Evolutionary conservation across 176 grass and related monocot genomes (phyloP).

Genomic region (Neostapfia colusana): DNA sequence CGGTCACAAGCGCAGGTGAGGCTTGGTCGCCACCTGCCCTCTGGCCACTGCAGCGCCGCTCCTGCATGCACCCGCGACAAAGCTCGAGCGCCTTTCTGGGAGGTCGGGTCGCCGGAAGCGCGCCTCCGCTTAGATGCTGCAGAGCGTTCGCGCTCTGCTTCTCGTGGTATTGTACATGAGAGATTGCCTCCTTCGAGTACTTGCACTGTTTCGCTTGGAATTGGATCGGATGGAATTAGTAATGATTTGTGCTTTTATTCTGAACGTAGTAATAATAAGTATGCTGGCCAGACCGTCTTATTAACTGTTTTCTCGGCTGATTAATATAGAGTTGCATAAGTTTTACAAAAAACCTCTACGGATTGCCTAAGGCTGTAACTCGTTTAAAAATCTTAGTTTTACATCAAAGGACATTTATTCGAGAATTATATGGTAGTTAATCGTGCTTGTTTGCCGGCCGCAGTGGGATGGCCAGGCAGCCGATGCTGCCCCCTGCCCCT

Average conservation of each 20-base stretch:
- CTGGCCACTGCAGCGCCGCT: not conserved
- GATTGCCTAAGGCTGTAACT: too few species aligned
- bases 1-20: constrained; percentile 46
- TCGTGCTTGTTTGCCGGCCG: too few species aligned
- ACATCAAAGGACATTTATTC: too few species aligned
- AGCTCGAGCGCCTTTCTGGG: not conserved
- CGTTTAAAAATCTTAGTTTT: too few species aligned
- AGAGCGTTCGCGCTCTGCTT: not conserved
- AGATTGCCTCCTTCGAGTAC: not conserved
- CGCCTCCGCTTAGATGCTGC: not conserved
- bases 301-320: not conserved
- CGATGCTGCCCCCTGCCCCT: too few species aligned
- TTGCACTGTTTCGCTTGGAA: not conserved
- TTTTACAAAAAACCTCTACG: too few species aligned
- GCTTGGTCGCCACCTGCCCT: not conserved
- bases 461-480: too few species aligned
- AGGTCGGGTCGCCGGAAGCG: constrained; percentile 12
- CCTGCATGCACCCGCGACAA: not conserved
- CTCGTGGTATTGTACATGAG: not conserved
- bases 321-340: too few species aligned
- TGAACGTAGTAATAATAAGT: not conserved
- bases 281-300: not conserved
- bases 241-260: too few species aligned
- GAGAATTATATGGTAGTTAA: too few species aligned
- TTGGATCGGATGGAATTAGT: not conserved